Evolutionary conservation across 208 protist genomes (phyloP).

Genomic region (Blastocrithidia nonstop): DNA sequence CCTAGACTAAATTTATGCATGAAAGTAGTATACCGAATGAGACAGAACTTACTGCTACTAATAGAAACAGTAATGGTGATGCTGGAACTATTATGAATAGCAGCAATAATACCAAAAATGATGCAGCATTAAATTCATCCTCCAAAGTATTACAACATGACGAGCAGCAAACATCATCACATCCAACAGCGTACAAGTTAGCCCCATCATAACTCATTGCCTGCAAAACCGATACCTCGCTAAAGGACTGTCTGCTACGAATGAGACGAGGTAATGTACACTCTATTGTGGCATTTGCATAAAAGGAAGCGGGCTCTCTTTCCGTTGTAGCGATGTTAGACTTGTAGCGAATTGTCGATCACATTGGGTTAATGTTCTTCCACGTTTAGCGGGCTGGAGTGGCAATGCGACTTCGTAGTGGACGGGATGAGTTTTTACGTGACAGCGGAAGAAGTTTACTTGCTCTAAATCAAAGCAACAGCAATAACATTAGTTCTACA

Average conservation of each 20-base stretch:
- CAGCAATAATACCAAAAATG: neutral
- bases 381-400: slow-evolving; percentile 35
- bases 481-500: no score
- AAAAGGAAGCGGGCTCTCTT: slow-evolving; percentile 48
- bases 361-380: slow-evolving; percentile 69
- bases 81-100: neutral
- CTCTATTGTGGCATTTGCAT: slow-evolving; percentile 39
- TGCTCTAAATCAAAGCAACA: neutral
- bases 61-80: neutral
- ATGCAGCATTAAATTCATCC: neutral
- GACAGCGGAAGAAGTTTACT: no score
- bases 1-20: slow-evolving; percentile 3
- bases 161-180: no score
- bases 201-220: slow-evolving; percentile 16
- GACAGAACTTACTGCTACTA: slow-evolving; percentile 1
- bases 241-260: slow-evolving; percentile 48
- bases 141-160: neutral
- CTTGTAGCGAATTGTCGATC: slow-evolving; percentile 69
- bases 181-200: neutral
- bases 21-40: neutral
- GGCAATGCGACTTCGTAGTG: neutral
- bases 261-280: slow-evolving; percentile 40
- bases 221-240: slow-evolving; percentile 43
- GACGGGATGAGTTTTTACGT: no score
- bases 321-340: slow-evolving; percentile 63